phyloP scores from a whole-genome alignment of 2,329 filamentous ascomycete genomes.

The Paecilomyces variotii region DNA sequence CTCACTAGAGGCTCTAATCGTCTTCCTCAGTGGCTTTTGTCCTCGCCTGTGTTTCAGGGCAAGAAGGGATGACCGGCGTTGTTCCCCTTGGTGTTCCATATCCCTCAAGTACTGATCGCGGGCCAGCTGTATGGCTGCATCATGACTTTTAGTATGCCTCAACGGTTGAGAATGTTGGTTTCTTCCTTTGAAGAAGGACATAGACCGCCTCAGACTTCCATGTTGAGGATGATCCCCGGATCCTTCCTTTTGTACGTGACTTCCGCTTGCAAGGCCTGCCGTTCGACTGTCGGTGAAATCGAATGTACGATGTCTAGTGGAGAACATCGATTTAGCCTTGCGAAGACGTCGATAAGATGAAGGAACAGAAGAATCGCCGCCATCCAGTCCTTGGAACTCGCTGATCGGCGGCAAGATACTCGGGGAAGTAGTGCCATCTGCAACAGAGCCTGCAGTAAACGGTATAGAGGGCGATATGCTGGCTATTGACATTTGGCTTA shows the following conservation, averaged over 20 bases:
- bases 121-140: conserved; percentile 34
- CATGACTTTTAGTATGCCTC: conserved; percentile 23
- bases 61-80: conserved; percentile 17
- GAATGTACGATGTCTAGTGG: conserved; percentile 26
- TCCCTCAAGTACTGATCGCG: conserved; percentile 30
- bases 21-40: conserved; percentile 30
- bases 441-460: background rate
- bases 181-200: conserved; percentile 33
- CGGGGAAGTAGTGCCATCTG: conserved; percentile 7
- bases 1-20: conserved; percentile 23
- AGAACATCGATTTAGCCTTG: conserved; percentile 43
- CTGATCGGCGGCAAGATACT: conserved; percentile 19
- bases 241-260: background rate
- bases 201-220: conserved; percentile 30
- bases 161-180: conserved; percentile 11
- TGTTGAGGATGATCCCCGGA: conserved; percentile 7
- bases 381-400: conserved; percentile 26
- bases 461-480: background rate
- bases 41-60: conserved; percentile 17
- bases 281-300: conserved; percentile 10
- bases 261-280: conserved; percentile 4
- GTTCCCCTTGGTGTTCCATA: conserved; percentile 7
- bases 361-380: conserved; percentile 30
- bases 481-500: background rate
- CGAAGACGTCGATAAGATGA: conserved; percentile 41